Conservation (phyloP, 371 early-diverging fungal species). For the Syncephalastrum monosporum region DNA sequence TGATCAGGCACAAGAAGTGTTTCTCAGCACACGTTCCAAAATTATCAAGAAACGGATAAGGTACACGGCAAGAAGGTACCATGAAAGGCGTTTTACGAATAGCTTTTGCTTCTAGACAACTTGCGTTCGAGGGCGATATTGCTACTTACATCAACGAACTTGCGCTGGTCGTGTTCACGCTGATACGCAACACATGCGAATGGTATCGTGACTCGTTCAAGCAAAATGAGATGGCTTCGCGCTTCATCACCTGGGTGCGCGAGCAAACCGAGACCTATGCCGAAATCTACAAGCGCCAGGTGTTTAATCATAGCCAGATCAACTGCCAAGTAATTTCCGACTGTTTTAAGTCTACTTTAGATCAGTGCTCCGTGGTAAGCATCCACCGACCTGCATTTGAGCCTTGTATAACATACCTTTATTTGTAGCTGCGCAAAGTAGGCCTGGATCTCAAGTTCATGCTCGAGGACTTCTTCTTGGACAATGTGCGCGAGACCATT, state of each 20-base stretch:
- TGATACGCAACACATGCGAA: conserved; percentile 91
- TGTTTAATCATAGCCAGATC: conserved; percentile 74
- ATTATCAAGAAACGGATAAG: conserved; percentile 79
- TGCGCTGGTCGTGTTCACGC: conserved; percentile 81
- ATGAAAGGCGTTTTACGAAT: neutral
- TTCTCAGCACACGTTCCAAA: conserved; percentile 70
- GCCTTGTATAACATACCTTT: neutral
- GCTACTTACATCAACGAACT: conserved; percentile 81
- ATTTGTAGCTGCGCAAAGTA: conserved; percentile 55
- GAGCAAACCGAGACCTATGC: conserved; percentile 84
- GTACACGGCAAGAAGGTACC: conserved; percentile 15
- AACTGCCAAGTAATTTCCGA: conserved; percentile 81
- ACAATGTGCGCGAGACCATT: conserved; percentile 69
- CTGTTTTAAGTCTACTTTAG: conserved; percentile 77
- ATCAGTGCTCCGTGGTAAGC: conserved; percentile 71
- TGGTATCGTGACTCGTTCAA: conserved; percentile 91
- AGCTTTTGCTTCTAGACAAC: conserved; percentile 50
- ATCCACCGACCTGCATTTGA: neutral
- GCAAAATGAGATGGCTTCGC: conserved; percentile 86
- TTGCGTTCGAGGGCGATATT: conserved; percentile 87
- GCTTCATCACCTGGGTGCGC: conserved; percentile 90
- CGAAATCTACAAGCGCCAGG: conserved; percentile 83
- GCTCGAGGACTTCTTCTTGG: conserved; percentile 75
- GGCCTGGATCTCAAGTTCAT: conserved; percentile 89
- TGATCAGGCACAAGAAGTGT: conserved; percentile 79